A percentile compares a stretch with the other conserved stretches of the same genome.
Conservation (phyloP, 306 rosid genomes). For the Mimosa bimucronata region DNA sequence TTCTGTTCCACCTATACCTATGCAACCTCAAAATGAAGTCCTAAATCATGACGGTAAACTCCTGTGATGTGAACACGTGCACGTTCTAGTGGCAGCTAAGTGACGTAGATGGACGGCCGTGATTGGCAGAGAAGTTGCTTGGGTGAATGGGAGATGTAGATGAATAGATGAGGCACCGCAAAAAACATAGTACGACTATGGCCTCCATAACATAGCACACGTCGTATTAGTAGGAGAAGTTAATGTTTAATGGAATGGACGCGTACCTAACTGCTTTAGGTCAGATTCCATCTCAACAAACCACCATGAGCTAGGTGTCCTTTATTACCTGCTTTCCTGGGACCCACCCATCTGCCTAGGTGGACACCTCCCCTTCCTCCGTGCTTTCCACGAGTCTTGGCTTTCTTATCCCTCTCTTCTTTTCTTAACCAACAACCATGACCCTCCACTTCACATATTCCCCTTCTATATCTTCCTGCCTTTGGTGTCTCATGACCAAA, state of each 20-base stretch:
- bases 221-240: too few species aligned
- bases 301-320: not conserved
- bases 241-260: not conserved
- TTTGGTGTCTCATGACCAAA: not conserved
- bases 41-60: not conserved
- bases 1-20: too few species aligned
- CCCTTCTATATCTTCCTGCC: not conserved
- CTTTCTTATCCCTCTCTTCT: not conserved
- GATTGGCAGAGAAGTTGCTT: not conserved
- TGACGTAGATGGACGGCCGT: not conserved
- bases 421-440: too few species aligned
- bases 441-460: too few species aligned
- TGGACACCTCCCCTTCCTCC: not conserved
- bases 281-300: slow-evolving; percentile 7
- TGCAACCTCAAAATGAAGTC: not conserved
- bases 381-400: not conserved
- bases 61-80: not conserved
- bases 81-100: not conserved
- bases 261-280: slow-evolving; percentile 2
- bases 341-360: not conserved
- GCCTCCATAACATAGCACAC: too few species aligned
- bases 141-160: not conserved
- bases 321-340: not conserved
- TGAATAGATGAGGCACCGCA: not conserved
- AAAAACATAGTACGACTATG: not conserved